Base-by-base conservation (phyloP, 148 eudicot genomes). In the Pouteria glomerata region DNA sequence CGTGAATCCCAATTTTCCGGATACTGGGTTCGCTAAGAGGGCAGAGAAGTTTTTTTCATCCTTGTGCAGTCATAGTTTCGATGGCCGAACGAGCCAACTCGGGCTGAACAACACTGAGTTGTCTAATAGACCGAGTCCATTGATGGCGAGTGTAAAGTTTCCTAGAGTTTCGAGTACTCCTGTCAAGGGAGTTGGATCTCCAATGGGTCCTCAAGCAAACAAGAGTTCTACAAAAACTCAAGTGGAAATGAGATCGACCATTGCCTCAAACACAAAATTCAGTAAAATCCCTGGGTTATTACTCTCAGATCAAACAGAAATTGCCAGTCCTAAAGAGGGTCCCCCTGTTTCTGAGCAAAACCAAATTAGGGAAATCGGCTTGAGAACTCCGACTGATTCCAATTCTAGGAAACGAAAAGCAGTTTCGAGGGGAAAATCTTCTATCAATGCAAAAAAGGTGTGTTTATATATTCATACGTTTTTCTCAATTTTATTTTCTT, bases 41-140 rank as follows among this genome's bases (percentile, higher is more conserved):
- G 98, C 96, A 0, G 96, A 93, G 6, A 87, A 87, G 76, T 91
- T 91, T 44, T n/a, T n/a, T n/a, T 95, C 98, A 3, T 88, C 93
- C 51, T 91, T 95, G 42, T 89, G 96, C 15, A 91, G 93, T 57
- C 57, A 87, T 26, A 94, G 97, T 72, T 94, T 94, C 62, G 88
- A 91, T 57, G 88, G 90, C 26, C 82, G 97, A 55, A 79, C 80
- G 5, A 70, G 64, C 66, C 86, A 70, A 53, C 19, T 82, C 51
- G 83, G 70, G 30, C 19, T 47, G 18, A 76, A 71, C 30, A 77
- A 72, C 34, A 69, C 48, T 4, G 87, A 82, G 39, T 66, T 71
- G 6, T 64, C 33, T 21, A 41, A 61, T 48, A 79, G 82, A 78
- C 70, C 83, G 18, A 75, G 29, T 63, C 31, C 53, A 21, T 30